A percentile compares a stretch with the other conserved stretches of the same genome.
phyloP scores from a whole-genome alignment of 2,329 filamentous ascomycete species.

The Alternaria viburni region DNA sequence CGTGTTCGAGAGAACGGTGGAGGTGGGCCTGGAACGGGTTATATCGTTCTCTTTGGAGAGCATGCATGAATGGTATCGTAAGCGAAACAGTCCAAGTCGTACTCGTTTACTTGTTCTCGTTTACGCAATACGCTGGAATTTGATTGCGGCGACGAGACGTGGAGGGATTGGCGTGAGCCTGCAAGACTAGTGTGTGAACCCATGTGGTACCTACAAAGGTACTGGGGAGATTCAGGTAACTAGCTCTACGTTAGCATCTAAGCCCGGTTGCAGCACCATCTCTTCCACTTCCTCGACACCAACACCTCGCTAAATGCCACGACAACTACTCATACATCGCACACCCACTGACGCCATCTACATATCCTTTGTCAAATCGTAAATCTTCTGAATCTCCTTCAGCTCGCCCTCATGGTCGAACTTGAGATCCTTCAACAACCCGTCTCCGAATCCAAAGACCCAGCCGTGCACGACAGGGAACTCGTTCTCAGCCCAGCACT shows the following conservation, averaged over 20 bases:
- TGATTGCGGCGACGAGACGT: neutral
- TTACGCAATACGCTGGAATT: neutral
- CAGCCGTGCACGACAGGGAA: slow-evolving; percentile 76
- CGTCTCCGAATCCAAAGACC: slow-evolving; percentile 74
- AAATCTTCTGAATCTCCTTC: slow-evolving; percentile 68
- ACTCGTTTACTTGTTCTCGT: neutral
- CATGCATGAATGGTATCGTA: neutral
- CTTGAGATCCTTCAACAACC: slow-evolving; percentile 69
- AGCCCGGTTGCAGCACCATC: neutral
- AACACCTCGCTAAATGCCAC: slow-evolving; percentile 16
- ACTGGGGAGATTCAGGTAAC: neutral
- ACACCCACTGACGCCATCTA: neutral
- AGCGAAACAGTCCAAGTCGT: neutral
- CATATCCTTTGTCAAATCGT: slow-evolving; percentile 53
- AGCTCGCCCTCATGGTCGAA: slow-evolving; percentile 66
- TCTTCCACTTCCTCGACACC: neutral
- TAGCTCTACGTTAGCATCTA: neutral
- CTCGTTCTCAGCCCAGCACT: slow-evolving; percentile 64
- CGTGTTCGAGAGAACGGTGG: neutral
- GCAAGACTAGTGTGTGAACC: neutral
- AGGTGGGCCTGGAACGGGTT: neutral
- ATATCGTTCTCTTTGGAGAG: neutral
- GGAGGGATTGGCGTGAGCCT: neutral
- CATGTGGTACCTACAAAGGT: neutral
- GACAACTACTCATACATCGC: slow-evolving; percentile 7